These are phyloP conservation scores for Ganoderma meredithae DNA, from an alignment of 1,284 basidiomycete species.

Conservation along the genomic window DNA sequence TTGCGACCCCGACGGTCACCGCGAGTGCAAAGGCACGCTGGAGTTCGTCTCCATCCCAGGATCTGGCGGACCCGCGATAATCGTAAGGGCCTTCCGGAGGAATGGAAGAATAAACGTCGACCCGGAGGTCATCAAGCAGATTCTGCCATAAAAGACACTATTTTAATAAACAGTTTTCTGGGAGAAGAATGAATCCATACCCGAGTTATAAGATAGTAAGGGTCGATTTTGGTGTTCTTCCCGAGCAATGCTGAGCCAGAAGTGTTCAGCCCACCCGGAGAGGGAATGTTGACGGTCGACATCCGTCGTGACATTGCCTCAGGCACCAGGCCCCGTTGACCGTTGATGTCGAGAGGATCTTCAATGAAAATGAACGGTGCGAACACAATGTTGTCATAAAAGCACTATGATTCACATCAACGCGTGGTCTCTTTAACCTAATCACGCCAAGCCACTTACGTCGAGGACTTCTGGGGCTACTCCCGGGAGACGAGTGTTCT, in stretches of 20 bases:
- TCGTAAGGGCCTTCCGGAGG: conserved; percentile 78
- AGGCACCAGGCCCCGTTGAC: conserved; percentile 54
- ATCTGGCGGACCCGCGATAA: conserved; percentile 74
- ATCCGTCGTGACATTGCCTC: conserved; percentile 55
- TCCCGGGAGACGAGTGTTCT: conserved; percentile 91
- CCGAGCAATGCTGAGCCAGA: conserved; percentile 52
- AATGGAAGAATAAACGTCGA: conserved; percentile 74
- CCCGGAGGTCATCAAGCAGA: conserved; percentile 75
- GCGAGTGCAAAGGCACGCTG: conserved; percentile 78
- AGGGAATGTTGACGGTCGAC: conserved; percentile 48
- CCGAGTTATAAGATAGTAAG: conserved; percentile 89
- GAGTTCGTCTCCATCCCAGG: conserved; percentile 76
- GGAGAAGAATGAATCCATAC: conserved; percentile 49
- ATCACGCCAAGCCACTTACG: conserved; percentile 50
- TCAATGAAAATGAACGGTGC: conserved; percentile 97
- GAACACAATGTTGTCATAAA: conserved; percentile 96
- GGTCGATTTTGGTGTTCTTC: conserved; percentile 81
- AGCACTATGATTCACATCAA: conserved; percentile 63
- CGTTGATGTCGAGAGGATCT: conserved; percentile 79
- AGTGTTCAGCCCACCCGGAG: conserved; percentile 42
- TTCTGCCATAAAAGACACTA: conserved; percentile 51
- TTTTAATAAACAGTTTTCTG: not conserved
- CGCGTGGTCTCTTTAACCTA: conserved; percentile 2
- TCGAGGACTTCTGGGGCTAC: conserved; percentile 87
- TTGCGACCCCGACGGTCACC: conserved; percentile 62